Evolutionary conservation across 2,329 filamentous ascomycete species (phyloP).

Genomic region (Penicillium sp.): DNA sequence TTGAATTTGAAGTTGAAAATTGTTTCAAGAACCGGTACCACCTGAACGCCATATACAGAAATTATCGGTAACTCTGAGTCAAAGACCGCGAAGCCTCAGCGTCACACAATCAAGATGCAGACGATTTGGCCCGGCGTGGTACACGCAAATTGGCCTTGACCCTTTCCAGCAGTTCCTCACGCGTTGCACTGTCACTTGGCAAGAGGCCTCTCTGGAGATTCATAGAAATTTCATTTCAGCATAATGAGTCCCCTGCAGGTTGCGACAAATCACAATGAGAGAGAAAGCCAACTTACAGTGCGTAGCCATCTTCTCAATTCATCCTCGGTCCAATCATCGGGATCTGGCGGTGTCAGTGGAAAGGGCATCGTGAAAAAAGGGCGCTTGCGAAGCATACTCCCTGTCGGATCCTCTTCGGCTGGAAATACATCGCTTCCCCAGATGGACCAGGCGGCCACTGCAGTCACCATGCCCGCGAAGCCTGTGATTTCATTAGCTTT

Average conservation of each 20-base stretch:
- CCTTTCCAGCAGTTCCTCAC: conserved; percentile 60
- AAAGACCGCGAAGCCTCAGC: not conserved
- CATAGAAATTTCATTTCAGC: not conserved
- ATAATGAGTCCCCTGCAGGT: not conserved
- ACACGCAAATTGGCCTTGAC: conserved; percentile 62
- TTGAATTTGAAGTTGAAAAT: not conserved
- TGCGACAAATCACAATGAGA: not conserved
- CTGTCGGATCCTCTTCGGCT: conserved; percentile 65
- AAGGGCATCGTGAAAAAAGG: not conserved
- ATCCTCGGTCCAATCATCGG: conserved; percentile 67
- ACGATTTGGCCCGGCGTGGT: conserved; percentile 24
- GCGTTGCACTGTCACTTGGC: conserved; percentile 53
- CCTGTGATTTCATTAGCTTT: conserved; percentile 45
- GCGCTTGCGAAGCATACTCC: conserved; percentile 45
- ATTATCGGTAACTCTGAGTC: not conserved
- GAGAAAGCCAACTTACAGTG: conserved; percentile 53
- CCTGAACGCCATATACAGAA: not conserved
- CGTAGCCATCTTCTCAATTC: conserved; percentile 77
- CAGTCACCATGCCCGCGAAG: conserved; percentile 75
- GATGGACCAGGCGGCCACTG: conserved; percentile 75
- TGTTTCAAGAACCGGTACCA: not conserved
- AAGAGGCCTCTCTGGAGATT: conserved; percentile 55
- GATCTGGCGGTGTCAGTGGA: conserved; percentile 42
- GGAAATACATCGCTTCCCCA: conserved; percentile 85
- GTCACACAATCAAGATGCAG: conserved; percentile 6